Evolutionary conservation across 192 early-diverging fungal genomes (phyloP), one percentile per base, ranked within the genome.

Genomic region (Umbelopsis isabellina): DNA sequence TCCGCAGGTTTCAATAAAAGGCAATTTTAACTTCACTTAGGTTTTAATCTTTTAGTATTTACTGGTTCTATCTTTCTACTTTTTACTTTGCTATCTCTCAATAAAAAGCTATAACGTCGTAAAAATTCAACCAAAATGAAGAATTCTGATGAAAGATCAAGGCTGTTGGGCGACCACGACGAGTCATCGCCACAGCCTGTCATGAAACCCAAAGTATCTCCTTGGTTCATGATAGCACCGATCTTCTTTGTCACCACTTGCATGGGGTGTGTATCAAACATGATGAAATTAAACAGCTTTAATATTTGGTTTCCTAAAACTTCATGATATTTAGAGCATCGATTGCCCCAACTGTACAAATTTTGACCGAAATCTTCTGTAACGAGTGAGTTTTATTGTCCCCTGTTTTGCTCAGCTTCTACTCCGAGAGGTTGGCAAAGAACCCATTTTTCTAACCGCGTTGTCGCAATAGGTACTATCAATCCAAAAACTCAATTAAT

Each of bases 331-430:
- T 48, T n/a, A 75, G 74, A 50, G 68, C 58, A 25, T 44, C 69
- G 16, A 15, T 76, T 5, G 78, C 78, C 27, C 71, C 78, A 18
- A 41, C 66, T 27, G 20, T 75, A 15, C 71, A 80, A 55, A 71
- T 80, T 12, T 72, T 70, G 44, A 80, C 78, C 4, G 45, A 75
- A 47, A 58, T 80, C 9, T 75, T 75, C 30, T 80, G 78, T 53
- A 45, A 72, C 30, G 74, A 66, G 78, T 75, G 73, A 41, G 69
- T 68, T 52, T 61, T 2, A 9, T 69, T 16, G 35, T 21, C 37
- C 37, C 37, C 37, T 41, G 37, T 1, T 41, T 10, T 41, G 5
- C 37, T 4, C 37, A 30, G 27, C 27, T 30, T 46, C 46, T 68
- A n/a, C 2, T 47, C 53, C 53, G 33, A 68, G 33, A 44, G 33